Conservation (phyloP, 2,329 filamentous ascomycete species). For the Claviceps citrina region DNA sequence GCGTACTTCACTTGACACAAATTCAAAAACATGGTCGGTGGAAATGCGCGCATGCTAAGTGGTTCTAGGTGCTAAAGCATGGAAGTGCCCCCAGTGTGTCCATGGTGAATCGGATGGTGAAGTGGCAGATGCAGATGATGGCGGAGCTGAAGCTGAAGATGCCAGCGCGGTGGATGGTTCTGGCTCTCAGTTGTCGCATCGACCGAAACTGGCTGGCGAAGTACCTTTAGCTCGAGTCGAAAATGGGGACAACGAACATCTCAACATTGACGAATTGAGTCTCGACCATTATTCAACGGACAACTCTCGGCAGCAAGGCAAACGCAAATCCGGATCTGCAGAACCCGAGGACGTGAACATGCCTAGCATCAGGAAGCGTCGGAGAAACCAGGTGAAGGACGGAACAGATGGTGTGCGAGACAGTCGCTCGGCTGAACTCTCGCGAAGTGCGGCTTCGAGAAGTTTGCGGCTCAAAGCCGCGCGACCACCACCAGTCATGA, state of each 20-base stretch:
- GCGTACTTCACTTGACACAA: constrained; percentile 4
- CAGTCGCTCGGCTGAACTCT: constrained; percentile 13
- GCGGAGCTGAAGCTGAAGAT: constrained; percentile 12
- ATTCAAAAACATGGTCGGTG: not conserved
- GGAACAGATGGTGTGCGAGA: constrained; percentile 20
- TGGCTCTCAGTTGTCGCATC: constrained; percentile 15
- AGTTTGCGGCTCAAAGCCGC: constrained; percentile 40
- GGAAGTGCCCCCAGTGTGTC: constrained; percentile 37
- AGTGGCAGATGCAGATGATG: constrained; percentile 15
- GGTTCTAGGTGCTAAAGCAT: constrained; percentile 25
- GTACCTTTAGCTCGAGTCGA: constrained; percentile 24
- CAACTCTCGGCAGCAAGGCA: constrained; percentile 62
- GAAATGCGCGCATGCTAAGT: constrained; percentile 11
- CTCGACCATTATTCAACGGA: constrained; percentile 60
- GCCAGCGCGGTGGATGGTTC: constrained; percentile 11
- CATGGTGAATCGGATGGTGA: constrained; percentile 14
- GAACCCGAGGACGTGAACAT: constrained; percentile 41
- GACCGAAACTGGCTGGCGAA: constrained; percentile 26
- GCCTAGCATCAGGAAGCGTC: constrained; percentile 36
- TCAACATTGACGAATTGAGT: constrained; percentile 59
- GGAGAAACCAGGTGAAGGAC: constrained; percentile 32
- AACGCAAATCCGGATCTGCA: constrained; percentile 66
- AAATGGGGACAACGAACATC: constrained; percentile 30
- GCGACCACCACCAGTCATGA: constrained; percentile 24
- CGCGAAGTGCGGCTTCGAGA: constrained; percentile 28